Conservation (phyloP, 2,329 filamentous ascomycete species). For the Xylaria digitata region DNA sequence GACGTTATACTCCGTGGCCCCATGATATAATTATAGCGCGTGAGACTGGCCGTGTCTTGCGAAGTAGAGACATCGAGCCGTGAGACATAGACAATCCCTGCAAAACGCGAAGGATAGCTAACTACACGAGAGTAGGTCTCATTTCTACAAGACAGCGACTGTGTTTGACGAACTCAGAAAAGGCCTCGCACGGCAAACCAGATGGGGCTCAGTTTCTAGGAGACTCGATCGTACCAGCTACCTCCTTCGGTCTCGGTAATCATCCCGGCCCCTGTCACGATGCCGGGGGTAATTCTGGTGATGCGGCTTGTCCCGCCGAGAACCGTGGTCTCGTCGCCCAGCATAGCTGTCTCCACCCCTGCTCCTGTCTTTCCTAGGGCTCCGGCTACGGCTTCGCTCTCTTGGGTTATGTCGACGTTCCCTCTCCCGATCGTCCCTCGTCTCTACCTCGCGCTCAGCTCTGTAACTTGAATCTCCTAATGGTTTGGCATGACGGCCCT, state of each 20-base stretch:
- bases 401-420: conserved; percentile 34
- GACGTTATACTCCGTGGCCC: background rate
- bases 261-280: conserved; percentile 40
- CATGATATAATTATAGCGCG: conserved; percentile 4
- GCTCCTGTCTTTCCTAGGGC: conserved; percentile 46
- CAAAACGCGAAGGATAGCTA: conserved; percentile 13
- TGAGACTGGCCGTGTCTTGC: background rate
- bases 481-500: conserved; percentile 46
- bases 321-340: conserved; percentile 40
- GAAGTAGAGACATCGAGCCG: conserved; percentile 6
- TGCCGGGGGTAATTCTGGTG: conserved; percentile 42
- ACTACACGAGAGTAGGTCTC: background rate
- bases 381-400: conserved; percentile 48
- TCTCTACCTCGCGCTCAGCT: conserved; percentile 19
- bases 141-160: background rate
- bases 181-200: background rate
- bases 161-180: background rate
- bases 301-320: conserved; percentile 41
- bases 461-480: conserved; percentile 33
- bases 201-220: background rate
- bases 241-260: conserved; percentile 42
- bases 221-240: conserved; percentile 23
- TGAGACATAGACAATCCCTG: conserved; percentile 20
- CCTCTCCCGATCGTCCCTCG: conserved; percentile 43
- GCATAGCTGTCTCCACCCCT: conserved; percentile 39